Conservation (phyloP, 805 yeast genomes). For the Schwanniomyces pseudopolymorphus region DNA sequence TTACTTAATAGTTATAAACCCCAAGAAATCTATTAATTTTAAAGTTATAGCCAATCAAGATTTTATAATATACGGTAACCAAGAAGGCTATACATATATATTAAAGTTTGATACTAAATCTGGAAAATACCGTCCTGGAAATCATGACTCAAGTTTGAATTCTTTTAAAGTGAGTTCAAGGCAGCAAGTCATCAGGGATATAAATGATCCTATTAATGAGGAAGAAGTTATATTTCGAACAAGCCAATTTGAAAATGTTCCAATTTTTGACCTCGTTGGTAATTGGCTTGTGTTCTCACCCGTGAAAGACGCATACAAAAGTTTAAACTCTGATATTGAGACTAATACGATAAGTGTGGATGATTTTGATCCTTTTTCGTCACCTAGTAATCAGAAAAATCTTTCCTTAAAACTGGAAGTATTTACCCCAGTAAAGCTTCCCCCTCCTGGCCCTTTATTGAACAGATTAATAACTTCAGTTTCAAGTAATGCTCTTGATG, state of each 20-base stretch:
- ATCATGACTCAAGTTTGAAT: slow-evolving; percentile 15
- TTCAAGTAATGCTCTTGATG: slow-evolving; percentile 55
- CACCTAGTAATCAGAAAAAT: slow-evolving; percentile 2
- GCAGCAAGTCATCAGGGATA: slow-evolving; percentile 18
- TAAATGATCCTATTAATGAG: slow-evolving; percentile 12
- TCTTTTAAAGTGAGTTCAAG: slow-evolving; percentile 18
- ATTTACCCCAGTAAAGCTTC: slow-evolving; percentile 47
- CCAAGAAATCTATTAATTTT: background rate
- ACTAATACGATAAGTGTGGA: slow-evolving; percentile 1
- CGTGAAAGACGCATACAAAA: slow-evolving; percentile 32
- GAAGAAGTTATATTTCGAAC: slow-evolving; percentile 28
- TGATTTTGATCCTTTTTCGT: slow-evolving; percentile 11
- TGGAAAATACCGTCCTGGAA: slow-evolving; percentile 10
- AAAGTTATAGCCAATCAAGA: slow-evolving; percentile 19
- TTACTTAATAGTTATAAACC: background rate
- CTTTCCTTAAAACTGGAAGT: background rate
- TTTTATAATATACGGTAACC: slow-evolving; percentile 19
- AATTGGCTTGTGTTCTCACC: slow-evolving; percentile 52
- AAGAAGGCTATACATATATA: slow-evolving; percentile 21
- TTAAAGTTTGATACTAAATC: slow-evolving; percentile 7
- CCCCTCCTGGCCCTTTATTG: slow-evolving; percentile 48
- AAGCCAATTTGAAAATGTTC: slow-evolving; percentile 29
- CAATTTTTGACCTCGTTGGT: slow-evolving; percentile 50
- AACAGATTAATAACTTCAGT: slow-evolving; percentile 48
- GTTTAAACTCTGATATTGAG: slow-evolving; percentile 21